Conservation (phyloP, 1,284 basidiomycete genomes). For the Moesziomyces parantarcticus region DNA sequence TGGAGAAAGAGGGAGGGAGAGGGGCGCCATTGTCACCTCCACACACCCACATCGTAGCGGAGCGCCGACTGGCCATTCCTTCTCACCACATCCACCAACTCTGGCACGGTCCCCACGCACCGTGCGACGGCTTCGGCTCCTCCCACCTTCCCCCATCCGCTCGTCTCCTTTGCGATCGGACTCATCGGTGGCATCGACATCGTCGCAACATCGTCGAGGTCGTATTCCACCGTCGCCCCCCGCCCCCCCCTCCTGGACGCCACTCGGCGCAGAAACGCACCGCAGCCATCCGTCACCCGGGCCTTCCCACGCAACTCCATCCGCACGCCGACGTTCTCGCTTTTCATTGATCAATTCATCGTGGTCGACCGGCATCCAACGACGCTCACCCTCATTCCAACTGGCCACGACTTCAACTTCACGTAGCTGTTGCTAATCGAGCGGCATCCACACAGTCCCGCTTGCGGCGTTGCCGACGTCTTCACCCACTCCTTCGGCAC, state of each 20-base stretch:
- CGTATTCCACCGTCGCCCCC: neutral
- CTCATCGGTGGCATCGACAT: neutral
- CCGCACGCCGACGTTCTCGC: neutral
- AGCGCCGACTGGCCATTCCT: slow-evolving; percentile 20
- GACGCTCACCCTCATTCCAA: neutral
- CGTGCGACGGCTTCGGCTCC: neutral
- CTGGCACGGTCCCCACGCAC: neutral
- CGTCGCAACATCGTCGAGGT: neutral
- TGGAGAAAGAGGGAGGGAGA: neutral
- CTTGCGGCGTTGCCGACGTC: neutral
- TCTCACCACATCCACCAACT: slow-evolving; percentile 28
- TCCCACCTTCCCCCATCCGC: slow-evolving; percentile 4
- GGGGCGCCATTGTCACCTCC: slow-evolving; percentile 22
- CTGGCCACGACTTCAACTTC: neutral
- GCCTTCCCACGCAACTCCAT: neutral
- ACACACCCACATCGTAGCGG: slow-evolving; percentile 16
- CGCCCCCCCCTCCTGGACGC: neutral
- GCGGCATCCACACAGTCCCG: slow-evolving; percentile 1
- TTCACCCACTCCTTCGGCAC: neutral
- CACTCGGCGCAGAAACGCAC: neutral
- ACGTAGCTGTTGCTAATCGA: neutral
- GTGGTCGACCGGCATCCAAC: neutral
- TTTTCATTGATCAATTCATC: neutral
- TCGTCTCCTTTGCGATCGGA: neutral
- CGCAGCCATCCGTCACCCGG: neutral